Base-by-base conservation (phyloP, 306 rosid genomes). In the Myrica gale region DNA sequence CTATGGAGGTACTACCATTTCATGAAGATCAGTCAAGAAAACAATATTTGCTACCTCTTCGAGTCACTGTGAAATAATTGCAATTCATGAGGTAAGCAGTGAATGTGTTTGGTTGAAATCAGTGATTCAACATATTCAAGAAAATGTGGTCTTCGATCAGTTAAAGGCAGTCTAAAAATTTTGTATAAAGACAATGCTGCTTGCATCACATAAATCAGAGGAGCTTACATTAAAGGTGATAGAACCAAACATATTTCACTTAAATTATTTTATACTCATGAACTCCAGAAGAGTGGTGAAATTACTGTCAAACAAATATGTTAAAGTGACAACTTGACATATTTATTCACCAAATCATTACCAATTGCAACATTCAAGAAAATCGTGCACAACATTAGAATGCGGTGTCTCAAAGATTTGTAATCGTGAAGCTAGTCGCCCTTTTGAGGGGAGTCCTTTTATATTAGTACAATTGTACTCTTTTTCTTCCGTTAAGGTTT, bases 161-260 rank as follows among this genome's bases (percentile, higher is more conserved):
- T 11, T 0, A 19, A 39, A 52, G 6, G 47, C 1, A 2, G 0
- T 0, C 56, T 43, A 67, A 75, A 9, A 8, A 17, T 46, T 4
- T n/a, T 65, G 1, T 39, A 39, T 16, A n/a, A 68, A 45, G 58
- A 55, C 17, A 76, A 76, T 9, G 9, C 1, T 4, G 1, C 32
- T 3, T 66, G 73, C 17, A 66, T 75, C 15, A 13, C 65, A 0
- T 7, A 75, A 4, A 44, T 44, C 0, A 44, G 6, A 44, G 1
- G 47, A 1, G 47, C 0, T 4, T 4, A 44, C 0, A 75, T 17
- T 42, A 60, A 74, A 26, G 12, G 60, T 21, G 74, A 77, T 7
- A 69, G 9, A 56, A 69, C 51, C 1, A 56, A 70, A 20, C 72
- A 78, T 42, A 71, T 78, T 13, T 70, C 52, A 58, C 61, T 63